phyloP scores from a whole-genome alignment of 2,329 filamentous ascomycete species.

The Canariomyces notabilis region DNA sequence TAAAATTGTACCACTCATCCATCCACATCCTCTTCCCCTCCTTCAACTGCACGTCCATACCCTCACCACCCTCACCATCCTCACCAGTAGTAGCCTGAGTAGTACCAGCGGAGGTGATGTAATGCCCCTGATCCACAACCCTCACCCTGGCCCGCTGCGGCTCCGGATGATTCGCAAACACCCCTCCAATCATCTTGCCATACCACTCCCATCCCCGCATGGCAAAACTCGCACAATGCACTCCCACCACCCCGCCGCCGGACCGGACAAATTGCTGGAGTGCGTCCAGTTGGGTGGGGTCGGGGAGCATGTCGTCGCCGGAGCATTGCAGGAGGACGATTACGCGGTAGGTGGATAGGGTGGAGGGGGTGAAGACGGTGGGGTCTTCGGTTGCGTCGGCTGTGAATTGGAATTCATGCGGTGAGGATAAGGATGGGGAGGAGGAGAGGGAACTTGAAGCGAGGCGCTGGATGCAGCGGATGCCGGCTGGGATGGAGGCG shows the following conservation, averaged over 20 bases:
- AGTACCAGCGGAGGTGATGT: conserved; percentile 17
- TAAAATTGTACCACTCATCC: conserved; percentile 43
- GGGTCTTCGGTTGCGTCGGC: conserved; percentile 36
- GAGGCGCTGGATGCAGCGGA: conserved; percentile 30
- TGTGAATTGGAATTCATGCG: conserved; percentile 30
- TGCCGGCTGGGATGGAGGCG: conserved; percentile 34
- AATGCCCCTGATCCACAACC: conserved; percentile 29
- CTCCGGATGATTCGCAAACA: conserved; percentile 36
- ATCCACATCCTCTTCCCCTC: conserved; percentile 28
- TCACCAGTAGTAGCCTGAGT: too few relatives aligned
- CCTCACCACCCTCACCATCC: conserved; percentile 6
- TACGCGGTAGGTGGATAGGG: conserved; percentile 31
- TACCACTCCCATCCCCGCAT: conserved; percentile 35
- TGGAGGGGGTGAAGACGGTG: conserved; percentile 27
- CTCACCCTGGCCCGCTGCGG: conserved; percentile 31
- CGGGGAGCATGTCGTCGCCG: conserved; percentile 33
- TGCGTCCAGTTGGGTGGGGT: conserved; percentile 32
- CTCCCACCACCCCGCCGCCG: conserved; percentile 37
- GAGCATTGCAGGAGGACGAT: conserved; percentile 37
- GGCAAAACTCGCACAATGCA: conserved; percentile 36
- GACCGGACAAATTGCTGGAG: conserved; percentile 31
- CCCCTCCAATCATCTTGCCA: conserved; percentile 34
- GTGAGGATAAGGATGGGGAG: conserved; percentile 12
- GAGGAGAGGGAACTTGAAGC: conserved; percentile 20
- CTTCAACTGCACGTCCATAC: neutral